Conservation (phyloP, 345 rosid genomes). For the Hirschfeldia incana region DNA sequence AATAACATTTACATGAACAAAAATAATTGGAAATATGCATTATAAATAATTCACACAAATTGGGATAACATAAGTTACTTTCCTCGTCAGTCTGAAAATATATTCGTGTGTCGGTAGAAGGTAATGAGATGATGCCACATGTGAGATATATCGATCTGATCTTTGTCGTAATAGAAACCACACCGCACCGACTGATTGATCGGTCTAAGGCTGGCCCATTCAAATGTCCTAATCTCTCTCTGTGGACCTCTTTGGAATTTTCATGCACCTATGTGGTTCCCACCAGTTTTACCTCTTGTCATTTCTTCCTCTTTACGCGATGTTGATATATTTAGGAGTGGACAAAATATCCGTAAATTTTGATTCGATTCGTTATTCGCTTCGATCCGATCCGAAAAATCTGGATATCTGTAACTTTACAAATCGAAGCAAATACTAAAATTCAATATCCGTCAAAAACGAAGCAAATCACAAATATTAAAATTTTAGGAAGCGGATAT, state of each 20-base stretch:
- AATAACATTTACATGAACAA: no score
- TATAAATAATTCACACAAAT: no score
- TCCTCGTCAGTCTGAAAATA: constrained; percentile 58
- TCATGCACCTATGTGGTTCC: constrained; percentile 20
- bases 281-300: constrained; percentile 25
- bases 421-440: no score
- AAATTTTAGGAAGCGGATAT: no score
- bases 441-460: no score
- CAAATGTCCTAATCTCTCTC: constrained; percentile 29
- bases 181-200: constrained; percentile 29
- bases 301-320: constrained; percentile 21
- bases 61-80: constrained; percentile 11
- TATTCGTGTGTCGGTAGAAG: constrained; percentile 46
- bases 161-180: constrained; percentile 27
- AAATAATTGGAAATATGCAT: no score
- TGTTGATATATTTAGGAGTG: background rate
- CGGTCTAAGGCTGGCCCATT: constrained; percentile 36
- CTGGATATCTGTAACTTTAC: no score
- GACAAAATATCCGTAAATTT: no score
- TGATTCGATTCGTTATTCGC: no score
- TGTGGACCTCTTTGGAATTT: constrained; percentile 29
- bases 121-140: constrained; percentile 25
- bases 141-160: constrained; percentile 20
- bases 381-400: no score
- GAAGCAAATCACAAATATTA: no score